Base-by-base conservation (phyloP, 352 stramenopile species). In the Phytophthora pluvialis region DNA sequence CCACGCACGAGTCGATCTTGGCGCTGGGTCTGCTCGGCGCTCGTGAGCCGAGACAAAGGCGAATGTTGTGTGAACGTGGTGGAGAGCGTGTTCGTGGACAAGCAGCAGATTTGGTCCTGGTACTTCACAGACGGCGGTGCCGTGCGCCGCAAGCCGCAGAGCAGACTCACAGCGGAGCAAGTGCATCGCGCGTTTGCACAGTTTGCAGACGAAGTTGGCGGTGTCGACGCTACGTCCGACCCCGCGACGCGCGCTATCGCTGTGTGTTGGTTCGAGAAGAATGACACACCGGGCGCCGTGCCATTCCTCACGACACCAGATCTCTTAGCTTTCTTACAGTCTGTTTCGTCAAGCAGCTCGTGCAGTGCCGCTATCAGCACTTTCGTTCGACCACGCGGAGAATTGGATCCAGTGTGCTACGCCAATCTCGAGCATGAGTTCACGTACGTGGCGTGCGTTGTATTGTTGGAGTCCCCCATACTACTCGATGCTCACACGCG, bases 351-450 rank as follows among this genome's bases (percentile, higher is more conserved):
- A 21, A 84, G 49, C 28, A 79, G 64, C 45, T 61, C 61, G 1
- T 74, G 72, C 16, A 80, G 58, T 13, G 72, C 72, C 4, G 77
- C 53, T 35, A 46, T 94, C 38, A 90, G 82, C 42, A 74, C 76
- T 10, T 93, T 91, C 33, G 67, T 86, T 8, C 60, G 68, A 9
- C 86, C 86, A 8, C 86, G 85, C n/a, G 82, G 85, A 6, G 84
- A 85, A 4, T 59, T 94, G 5, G 80, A 92, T 48, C 77, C 83
- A 26, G 67, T 56, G 12, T 80, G 75, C 31, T 94, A 89, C 45
- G 83, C 82, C 16, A 94, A 91, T 39, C 70, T 91, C 25, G 84
- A 94, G 65, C 76, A 91, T 38, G 81, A 93, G n/a, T 90, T 80
- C 66, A 77, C 60, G 84, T 94, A 77, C 60, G 73, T 73, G 5